Percentiles rank a stretch among this genome's conserved stretches.
Conservation (phyloP, 495 filamentous ascomycete species). For the Neurospora sp. region DNA sequence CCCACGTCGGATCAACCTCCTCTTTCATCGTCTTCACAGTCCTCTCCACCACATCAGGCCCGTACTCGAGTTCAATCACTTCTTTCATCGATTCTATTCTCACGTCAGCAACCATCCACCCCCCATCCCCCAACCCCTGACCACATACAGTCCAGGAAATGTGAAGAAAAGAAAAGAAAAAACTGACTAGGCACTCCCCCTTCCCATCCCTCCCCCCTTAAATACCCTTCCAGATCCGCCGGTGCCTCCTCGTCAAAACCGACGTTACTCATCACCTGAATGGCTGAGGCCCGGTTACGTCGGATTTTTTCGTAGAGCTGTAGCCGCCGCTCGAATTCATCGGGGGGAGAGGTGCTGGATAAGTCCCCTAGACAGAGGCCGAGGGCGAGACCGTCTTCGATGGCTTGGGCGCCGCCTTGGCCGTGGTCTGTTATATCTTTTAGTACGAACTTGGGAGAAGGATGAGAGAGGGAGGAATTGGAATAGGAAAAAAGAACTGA, state of each 20-base stretch:
- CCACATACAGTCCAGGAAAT: too few species aligned
- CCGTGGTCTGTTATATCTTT: slow-evolving; percentile 22
- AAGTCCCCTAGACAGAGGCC: slow-evolving; percentile 20
- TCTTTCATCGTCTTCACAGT: slow-evolving; percentile 6
- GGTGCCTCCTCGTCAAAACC: slow-evolving; percentile 15
- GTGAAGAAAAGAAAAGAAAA: too few species aligned
- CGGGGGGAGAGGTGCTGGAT: not conserved
- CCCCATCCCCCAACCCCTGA: too few species aligned
- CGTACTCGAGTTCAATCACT: slow-evolving; percentile 13
- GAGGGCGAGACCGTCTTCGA: slow-evolving; percentile 36
- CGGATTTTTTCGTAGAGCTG: slow-evolving; percentile 42
- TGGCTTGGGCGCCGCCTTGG: slow-evolving; percentile 36
- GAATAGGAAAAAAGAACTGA: not conserved
- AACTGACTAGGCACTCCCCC: not conserved
- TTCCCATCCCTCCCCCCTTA: slow-evolving; percentile 7
- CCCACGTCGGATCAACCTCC: slow-evolving; percentile 5
- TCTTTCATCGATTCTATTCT: not conserved
- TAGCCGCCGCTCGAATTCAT: slow-evolving; percentile 32
- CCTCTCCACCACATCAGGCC: slow-evolving; percentile 11
- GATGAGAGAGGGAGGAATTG: too few species aligned
- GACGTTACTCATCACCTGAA: slow-evolving; percentile 38
- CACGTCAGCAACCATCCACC: not conserved
- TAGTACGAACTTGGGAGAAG: too few species aligned
- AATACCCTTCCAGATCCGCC: slow-evolving; percentile 5
- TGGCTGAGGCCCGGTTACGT: slow-evolving; percentile 38